Evolutionary conservation across 2,329 filamentous ascomycete genomes (phyloP), one percentile per base, ranked within the genome.

Genomic region (Cladosporium colombiae): DNA sequence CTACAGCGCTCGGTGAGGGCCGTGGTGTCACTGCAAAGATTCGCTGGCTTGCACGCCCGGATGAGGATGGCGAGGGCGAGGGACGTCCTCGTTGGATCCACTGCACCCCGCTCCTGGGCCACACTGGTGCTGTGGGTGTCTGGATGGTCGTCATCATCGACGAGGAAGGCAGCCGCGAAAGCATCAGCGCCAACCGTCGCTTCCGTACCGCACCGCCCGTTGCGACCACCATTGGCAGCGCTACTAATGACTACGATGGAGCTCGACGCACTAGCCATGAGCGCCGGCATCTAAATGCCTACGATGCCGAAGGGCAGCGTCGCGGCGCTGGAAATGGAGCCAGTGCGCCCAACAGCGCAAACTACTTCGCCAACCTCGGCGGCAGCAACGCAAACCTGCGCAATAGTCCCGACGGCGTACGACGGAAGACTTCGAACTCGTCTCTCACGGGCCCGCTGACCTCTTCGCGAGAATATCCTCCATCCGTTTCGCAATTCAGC

Each of bases 101-200:
- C 75, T 91, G 89, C 73, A 93, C 90, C 25, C 90, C 91, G 2
- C 78, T 93, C 3, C 77, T 91, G 3, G 89, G 89, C 2, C 83
- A 83, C 50, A 88, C 88, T 68, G 88, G 88, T 1, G 81, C 85
- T 3, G 86, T 93, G 0, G 91, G 91, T 18, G 89, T 92, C 0
- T 93, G 90, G 90, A 91, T 93, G 88, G 82, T 92, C 6, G 84
- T 92, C 0, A 82, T 93, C 16, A 86, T 91, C 3, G 89, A 92
- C 68, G 87, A 90, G 55, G 78, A 80, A 44, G 66, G 67, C 25
- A 66, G 62, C 68, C 18, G 72, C 70, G 31, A 66, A 55, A 23
- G 64, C 62, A 55, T 70, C 67, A 53, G 31, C 31, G 37, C 40
- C 7, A 70, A 69, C 10, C 59, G 75, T 50, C 67, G 76, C 40